Conservation (phyloP, 257 asterid species). For the Lycium barbarum region DNA sequence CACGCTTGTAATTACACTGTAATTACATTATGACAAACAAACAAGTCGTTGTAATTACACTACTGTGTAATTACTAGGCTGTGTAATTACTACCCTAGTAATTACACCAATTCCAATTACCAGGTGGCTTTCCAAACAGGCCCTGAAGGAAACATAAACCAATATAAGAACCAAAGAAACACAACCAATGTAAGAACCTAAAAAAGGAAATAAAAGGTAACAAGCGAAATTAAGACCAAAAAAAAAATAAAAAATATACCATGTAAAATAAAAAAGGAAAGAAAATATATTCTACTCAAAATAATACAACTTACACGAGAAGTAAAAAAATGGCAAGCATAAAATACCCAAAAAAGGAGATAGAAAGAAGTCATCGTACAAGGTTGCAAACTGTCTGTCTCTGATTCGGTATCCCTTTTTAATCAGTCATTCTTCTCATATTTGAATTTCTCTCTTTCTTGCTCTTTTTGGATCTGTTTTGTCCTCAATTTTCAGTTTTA, state of each 20-base stretch:
- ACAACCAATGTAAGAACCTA: not conserved
- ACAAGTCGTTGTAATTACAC: too few species aligned
- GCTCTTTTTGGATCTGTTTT: not conserved
- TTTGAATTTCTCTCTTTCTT: not conserved
- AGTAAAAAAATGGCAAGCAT: not conserved
- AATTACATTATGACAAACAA: too few species aligned
- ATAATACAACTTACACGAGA: not conserved
- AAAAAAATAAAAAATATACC: not conserved
- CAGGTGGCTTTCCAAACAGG: too few species aligned
- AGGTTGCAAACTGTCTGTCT: not conserved
- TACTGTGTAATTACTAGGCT: too few species aligned
- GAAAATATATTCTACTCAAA: not conserved
- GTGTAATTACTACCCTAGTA: too few species aligned
- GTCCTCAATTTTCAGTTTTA: not conserved
- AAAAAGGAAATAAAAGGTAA: not conserved
- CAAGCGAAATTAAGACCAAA: not conserved
- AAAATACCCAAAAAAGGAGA: constrained; percentile 19
- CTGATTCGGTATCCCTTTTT: not conserved
- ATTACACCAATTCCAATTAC: too few species aligned
- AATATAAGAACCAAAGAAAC: not conserved
- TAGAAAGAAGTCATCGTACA: not conserved
- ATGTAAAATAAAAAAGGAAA: not conserved
- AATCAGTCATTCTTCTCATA: too few species aligned
- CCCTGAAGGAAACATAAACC: not conserved
- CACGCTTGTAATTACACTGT: too few species aligned